These are phyloP conservation scores for Groenewaldozyma sp. DNA, from an alignment of 1,139 yeast genomes.

Conservation along the genomic window DNA sequence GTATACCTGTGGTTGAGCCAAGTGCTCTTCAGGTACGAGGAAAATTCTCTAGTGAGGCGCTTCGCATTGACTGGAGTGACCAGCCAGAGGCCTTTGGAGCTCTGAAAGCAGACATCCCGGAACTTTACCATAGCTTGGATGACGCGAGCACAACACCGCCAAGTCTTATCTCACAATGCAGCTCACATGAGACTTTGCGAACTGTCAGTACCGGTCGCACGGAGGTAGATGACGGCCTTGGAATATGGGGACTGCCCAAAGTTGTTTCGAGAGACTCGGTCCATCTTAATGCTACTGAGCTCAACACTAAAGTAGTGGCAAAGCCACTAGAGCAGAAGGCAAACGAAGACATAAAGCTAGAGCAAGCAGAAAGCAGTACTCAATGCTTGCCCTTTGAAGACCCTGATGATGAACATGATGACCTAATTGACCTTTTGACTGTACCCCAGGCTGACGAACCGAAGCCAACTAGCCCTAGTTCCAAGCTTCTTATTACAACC, in stretches of 20 bases:
- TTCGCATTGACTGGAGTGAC: conserved; percentile 5
- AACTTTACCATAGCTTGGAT: background rate
- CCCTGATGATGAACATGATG: background rate
- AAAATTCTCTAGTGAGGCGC: conserved; percentile 4
- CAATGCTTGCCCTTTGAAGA: too few relatives aligned
- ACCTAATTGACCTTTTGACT: background rate
- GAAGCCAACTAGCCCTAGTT: background rate
- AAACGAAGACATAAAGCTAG: background rate
- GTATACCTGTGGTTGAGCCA: background rate
- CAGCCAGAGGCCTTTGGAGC: conserved; percentile 5
- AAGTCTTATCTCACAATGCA: too few relatives aligned
- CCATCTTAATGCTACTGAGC: background rate
- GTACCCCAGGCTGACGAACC: too few relatives aligned
- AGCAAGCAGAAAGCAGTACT: too few relatives aligned
- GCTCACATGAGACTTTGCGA: background rate
- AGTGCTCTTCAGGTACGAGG: conserved; percentile 4
- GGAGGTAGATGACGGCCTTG: background rate
- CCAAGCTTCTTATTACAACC: background rate
- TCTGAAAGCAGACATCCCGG: background rate
- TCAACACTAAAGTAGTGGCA: too few relatives aligned
- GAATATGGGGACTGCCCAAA: background rate
- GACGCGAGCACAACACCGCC: too few relatives aligned
- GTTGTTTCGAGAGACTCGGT: background rate
- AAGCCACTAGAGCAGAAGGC: background rate
- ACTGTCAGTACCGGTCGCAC: background rate